Evolutionary conservation across 1,139 yeast genomes (phyloP), one percentile per base, ranked within the genome.

Genomic region (Trichomonascaceae sp.): DNA sequence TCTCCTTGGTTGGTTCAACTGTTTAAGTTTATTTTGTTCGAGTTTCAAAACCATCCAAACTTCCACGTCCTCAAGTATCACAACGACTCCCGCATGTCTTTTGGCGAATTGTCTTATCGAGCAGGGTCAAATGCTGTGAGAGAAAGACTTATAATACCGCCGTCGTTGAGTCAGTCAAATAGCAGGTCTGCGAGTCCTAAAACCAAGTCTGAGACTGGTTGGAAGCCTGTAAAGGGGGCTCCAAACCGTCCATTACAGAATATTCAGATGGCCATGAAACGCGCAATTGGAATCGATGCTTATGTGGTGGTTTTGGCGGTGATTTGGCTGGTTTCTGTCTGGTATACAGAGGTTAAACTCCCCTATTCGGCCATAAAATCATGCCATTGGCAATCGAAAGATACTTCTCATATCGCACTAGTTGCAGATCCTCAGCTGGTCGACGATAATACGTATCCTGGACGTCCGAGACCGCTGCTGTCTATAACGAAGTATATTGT

Each of bases 361-460:
- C 86, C 85, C 0, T 70, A 69, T 47, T 65, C 69, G 22, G 74
- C 80, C 0, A 69, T 87, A 22, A 63, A 65, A 1, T 63, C 67
- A 45, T 89, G 96, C 63, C 63, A 70, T 5, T 88, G 96, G 96
- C 56, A 45, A 10, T 57, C 62, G 2, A 46, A 49, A 1, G 82
- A 89, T 0, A 84, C 84, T 61, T 45, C 50, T 15, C 22, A 49
- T 18, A 38, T 91, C 1, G 85, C 87, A 0, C 67, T 93, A 17
- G 75, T 88, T 47, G 98, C 97, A 0, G 99, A 93, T 66, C 98
- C 98, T 0, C 98, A 93, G 67, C 76, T 93, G 45, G 86, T 91
- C 60, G 98, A 93, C 65, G 83, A 76, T 50, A 80, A 84, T 66
- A 83, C 93, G 0, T 80, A 80, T 59, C 77, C 78, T 0, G 70